Evolutionary conservation across 1,139 yeast genomes (phyloP).

Genomic region (Tardiomyces depauwii): DNA sequence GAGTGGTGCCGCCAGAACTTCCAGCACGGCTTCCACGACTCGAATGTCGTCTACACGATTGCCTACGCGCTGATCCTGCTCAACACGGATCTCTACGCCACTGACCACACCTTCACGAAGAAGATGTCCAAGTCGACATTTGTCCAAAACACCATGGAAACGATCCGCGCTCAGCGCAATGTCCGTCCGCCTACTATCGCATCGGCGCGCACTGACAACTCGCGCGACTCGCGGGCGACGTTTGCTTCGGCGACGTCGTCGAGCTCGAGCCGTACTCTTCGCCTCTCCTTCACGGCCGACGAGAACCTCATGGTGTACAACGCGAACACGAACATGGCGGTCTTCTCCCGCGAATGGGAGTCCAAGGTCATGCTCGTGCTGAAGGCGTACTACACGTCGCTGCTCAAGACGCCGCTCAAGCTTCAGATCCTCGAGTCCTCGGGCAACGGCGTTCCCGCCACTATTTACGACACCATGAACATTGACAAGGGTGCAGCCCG

Average conservation of each 20-base stretch:
- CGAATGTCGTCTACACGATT: slow-evolving; percentile 59
- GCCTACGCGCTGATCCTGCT: slow-evolving; percentile 63
- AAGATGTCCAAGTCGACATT: slow-evolving; percentile 27
- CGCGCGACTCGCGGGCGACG: neutral
- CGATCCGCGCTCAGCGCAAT: slow-evolving; percentile 11
- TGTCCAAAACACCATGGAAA: slow-evolving; percentile 17
- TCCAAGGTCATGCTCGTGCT: slow-evolving; percentile 17
- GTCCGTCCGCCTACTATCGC: neutral
- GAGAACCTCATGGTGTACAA: neutral
- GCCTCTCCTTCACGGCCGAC: neutral
- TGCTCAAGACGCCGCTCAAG: slow-evolving; percentile 18
- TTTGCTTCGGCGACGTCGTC: slow-evolving; percentile 1
- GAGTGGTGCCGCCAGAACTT: slow-evolving; percentile 51
- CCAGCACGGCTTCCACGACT: slow-evolving; percentile 37
- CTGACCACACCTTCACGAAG: slow-evolving; percentile 20
- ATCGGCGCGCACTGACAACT: neutral
- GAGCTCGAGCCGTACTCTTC: neutral
- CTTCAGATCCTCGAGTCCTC: slow-evolving; percentile 14
- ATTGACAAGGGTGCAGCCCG: neutral
- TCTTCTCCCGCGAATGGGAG: slow-evolving; percentile 15
- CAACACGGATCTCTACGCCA: slow-evolving; percentile 35
- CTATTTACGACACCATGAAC: slow-evolving; percentile 3
- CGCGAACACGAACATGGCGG: slow-evolving; percentile 6
- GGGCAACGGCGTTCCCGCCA: slow-evolving; percentile 4
- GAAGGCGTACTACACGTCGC: slow-evolving; percentile 17